A percentile compares a stretch with the other conserved stretches of the same genome.
These are phyloP conservation scores for Exophiala phaeomuriformis DNA, from an alignment of 2,329 filamentous ascomycete species.

Conservation along the genomic window DNA sequence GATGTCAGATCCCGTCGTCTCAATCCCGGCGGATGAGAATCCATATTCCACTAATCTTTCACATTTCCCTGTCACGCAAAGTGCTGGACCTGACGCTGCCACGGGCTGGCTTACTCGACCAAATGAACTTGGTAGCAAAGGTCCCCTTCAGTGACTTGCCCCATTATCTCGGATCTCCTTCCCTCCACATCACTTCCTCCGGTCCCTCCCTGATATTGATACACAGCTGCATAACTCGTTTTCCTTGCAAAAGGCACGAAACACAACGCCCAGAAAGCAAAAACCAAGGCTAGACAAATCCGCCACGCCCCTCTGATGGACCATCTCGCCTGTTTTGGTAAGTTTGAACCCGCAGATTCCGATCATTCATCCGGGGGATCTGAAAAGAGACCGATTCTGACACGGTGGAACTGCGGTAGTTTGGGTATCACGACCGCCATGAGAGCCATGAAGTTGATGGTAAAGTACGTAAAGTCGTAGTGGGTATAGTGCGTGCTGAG, in stretches of 20 bases:
- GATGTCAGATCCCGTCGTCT: background rate
- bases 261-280: too few relatives aligned
- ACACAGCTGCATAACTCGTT: too few relatives aligned
- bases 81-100: background rate
- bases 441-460: conserved; percentile 91
- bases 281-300: too few relatives aligned
- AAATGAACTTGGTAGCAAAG: too few relatives aligned
- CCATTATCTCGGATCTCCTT: too few relatives aligned
- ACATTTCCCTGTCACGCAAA: background rate
- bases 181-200: too few relatives aligned
- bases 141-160: too few relatives aligned
- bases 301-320: too few relatives aligned
- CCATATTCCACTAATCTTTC: background rate
- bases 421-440: conserved; percentile 93
- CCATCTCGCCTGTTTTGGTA: background rate
- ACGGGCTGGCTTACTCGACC: background rate
- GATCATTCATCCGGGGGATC: conserved; percentile 55
- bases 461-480: conserved; percentile 94
- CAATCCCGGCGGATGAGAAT: background rate
- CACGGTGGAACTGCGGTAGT: conserved; percentile 74
- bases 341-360: background rate
- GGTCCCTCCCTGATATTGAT: too few relatives aligned
- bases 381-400: conserved; percentile 68
- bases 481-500: conserved; percentile 98
- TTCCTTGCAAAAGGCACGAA: too few relatives aligned